A percentile compares a stretch with the other conserved stretches of the same genome.
phyloP scores from a whole-genome alignment of 495 filamentous ascomycete genomes.

The Tuber umbilicatum region DNA sequence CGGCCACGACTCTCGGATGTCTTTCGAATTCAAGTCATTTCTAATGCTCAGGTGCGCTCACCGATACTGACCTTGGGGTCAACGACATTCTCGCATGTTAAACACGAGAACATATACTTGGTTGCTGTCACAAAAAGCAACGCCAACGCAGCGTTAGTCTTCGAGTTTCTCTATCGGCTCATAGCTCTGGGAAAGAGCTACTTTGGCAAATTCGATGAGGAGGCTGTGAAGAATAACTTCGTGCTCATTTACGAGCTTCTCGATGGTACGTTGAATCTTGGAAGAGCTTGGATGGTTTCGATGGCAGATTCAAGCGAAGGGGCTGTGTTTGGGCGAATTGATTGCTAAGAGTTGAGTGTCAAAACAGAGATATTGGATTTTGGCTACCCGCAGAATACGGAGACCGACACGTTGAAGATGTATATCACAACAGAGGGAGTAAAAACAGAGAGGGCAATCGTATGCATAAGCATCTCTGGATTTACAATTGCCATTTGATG shows the following conservation, averaged over 20 bases:
- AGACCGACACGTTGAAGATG: slow-evolving; percentile 98
- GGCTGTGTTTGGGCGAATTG: slow-evolving; percentile 12
- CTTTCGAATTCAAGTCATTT: slow-evolving; percentile 99
- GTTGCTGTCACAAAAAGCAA: slow-evolving; percentile 99
- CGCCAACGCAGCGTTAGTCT: slow-evolving; percentile 96
- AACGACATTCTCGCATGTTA: slow-evolving; percentile 98
- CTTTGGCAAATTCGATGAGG: slow-evolving; percentile 98
- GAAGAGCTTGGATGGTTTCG: not conserved
- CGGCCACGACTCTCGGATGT: slow-evolving; percentile 94
- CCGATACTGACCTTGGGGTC: slow-evolving; percentile 95
- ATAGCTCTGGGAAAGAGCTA: slow-evolving; percentile 87
- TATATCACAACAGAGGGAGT: slow-evolving; percentile 99
- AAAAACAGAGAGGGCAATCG: slow-evolving; percentile 81
- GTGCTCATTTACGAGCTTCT: slow-evolving; percentile 96
- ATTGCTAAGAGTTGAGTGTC: slow-evolving; percentile 14
- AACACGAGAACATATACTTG: slow-evolving; percentile 98
- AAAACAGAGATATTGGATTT: slow-evolving; percentile 90
- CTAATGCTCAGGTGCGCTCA: slow-evolving; percentile 94
- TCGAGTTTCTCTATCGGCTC: slow-evolving; percentile 94
- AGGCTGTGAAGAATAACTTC: slow-evolving; percentile 99
- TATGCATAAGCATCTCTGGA: slow-evolving; percentile 11
- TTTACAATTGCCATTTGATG: slow-evolving; percentile 13
- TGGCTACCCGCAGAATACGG: slow-evolving; percentile 98
- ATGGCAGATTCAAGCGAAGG: not conserved
- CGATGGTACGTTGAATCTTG: slow-evolving; percentile 58